Percentiles rank a stretch among this genome's conserved stretches.
Conservation (phyloP, 345 rosid species). For the Laguncularia racemosa region DNA sequence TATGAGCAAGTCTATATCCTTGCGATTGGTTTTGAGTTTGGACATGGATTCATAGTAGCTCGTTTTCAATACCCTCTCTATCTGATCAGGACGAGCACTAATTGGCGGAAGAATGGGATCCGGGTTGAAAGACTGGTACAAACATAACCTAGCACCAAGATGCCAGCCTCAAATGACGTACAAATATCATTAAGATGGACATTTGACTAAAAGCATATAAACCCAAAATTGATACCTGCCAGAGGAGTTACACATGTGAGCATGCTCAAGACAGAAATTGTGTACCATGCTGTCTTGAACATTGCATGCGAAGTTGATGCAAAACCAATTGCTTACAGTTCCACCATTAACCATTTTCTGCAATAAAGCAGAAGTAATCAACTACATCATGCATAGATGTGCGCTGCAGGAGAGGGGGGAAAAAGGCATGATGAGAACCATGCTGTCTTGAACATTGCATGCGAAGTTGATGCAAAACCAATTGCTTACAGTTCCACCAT, state of each 20-base stretch:
- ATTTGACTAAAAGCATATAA: background rate
- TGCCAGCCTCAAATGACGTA: conserved; percentile 2
- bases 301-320: conserved; percentile 74
- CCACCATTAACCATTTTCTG: conserved; percentile 99
- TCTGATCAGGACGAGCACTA: conserved; percentile 80
- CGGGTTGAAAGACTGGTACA: conserved; percentile 52
- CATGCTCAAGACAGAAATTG: conserved; percentile 76
- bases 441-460: conserved; percentile 56
- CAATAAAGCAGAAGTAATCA: conserved; percentile 9
- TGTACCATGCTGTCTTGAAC: conserved; percentile 63
- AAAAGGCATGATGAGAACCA: conserved; percentile 25
- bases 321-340: conserved; percentile 75
- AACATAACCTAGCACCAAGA: conserved; percentile 8
- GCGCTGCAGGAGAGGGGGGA: too few species aligned
- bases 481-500: conserved; percentile 80
- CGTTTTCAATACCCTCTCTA: conserved; percentile 63
- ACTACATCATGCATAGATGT: too few species aligned
- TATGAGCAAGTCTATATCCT: conserved; percentile 77
- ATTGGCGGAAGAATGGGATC: conserved; percentile 64
- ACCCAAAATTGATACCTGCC: conserved; percentile 56
- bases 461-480: conserved; percentile 92
- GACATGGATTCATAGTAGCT: conserved; percentile 68
- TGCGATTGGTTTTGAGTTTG: conserved; percentile 44
- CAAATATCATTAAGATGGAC: background rate
- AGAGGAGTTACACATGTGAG: conserved; percentile 68